Percentiles rank a stretch among this genome's conserved stretches.
Evolutionary conservation across 2,329 filamentous ascomycete genomes (phyloP).

Genomic region (Lithohypha guttulata): DNA sequence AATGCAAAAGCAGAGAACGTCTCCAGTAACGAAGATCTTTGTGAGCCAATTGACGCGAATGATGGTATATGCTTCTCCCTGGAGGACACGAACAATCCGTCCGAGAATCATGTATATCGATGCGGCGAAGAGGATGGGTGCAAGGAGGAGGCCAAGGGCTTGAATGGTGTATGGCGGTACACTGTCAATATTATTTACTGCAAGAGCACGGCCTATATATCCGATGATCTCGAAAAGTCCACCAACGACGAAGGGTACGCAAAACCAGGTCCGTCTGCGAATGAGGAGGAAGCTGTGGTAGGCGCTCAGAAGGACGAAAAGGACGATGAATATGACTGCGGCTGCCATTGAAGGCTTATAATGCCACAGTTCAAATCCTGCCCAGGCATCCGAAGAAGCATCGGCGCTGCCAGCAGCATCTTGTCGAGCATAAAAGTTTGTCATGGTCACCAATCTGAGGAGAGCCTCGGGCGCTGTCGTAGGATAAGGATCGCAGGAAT

Average conservation of each 20-base stretch:
- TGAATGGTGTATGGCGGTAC: conserved; percentile 29
- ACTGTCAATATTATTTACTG: conserved; percentile 22
- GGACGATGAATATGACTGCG: conserved; percentile 20
- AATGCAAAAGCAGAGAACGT: conserved; percentile 27
- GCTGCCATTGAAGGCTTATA: conserved; percentile 24
- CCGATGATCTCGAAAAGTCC: conserved; percentile 27
- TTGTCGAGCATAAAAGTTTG: no score
- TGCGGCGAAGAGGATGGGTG: conserved; percentile 32
- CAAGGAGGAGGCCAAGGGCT: conserved; percentile 30
- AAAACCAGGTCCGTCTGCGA: conserved; percentile 25
- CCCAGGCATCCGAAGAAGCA: conserved; percentile 5
- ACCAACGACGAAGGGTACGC: conserved; percentile 28
- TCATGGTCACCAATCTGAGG: no score
- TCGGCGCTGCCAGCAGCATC: neutral
- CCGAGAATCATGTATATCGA: conserved; percentile 33
- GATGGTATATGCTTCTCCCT: conserved; percentile 28
- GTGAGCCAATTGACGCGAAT: conserved; percentile 30
- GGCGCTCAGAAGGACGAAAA: conserved; percentile 24
- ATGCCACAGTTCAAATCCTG: conserved; percentile 14
- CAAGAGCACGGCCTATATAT: conserved; percentile 28
- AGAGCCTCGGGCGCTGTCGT: no score
- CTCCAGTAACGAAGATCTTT: conserved; percentile 29
- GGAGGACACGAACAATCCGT: conserved; percentile 28
- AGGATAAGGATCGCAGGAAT: no score
- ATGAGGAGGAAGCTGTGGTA: conserved; percentile 25